Evolutionary conservation across 2,329 filamentous ascomycete genomes (phyloP), one percentile per base, ranked within the genome.

Genomic region (Metarhizium album): DNA sequence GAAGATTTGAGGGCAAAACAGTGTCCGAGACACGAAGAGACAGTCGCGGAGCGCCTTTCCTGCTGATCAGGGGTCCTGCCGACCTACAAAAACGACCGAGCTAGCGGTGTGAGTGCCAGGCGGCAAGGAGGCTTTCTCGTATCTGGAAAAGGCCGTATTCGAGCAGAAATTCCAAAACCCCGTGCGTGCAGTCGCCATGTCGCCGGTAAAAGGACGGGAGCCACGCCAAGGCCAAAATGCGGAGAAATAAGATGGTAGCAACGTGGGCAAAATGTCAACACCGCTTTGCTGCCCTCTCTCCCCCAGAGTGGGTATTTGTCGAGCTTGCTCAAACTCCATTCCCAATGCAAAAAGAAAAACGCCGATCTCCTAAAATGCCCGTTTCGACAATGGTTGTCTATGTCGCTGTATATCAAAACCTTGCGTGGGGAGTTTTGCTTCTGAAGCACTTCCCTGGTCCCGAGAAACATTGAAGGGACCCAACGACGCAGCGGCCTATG

Each of bases 41-140:
- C 55, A 57, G 53, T 64, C 61, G 68, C 69, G 69, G 69, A 67
- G 70, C 70, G 69, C 70, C 67, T 69, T 67, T 72, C 70, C 72
- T 47, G 49, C 38, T 35, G 18, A 57, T 66, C 62, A 62, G 40
- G 66, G 65, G 62, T 61, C 68, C 70, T 72, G 70, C 71, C 72
- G 67, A 66, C 64, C 67, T 23, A 16, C 18, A 43, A n/a, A 24
- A n/a, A 24, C 40, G 64, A 72, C 73, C 72, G 71, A 73, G 66
- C 72, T 75, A 59, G 72, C 71, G 72, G 74, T n/a, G 11, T 43
- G 4, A 5, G 22, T 43, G 40, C 40, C 23, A 23, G 8, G 40
- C 22, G 22, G 40, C 22, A 22, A 27, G 20, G 20, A 43, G 20
- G 40, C 40, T 16, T 43, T 16, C 9, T 43, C 9, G 20, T 24